Evolutionary conservation across 1,139 yeast genomes (phyloP).

Genomic region (Zygosaccharomyces sapae): DNA sequence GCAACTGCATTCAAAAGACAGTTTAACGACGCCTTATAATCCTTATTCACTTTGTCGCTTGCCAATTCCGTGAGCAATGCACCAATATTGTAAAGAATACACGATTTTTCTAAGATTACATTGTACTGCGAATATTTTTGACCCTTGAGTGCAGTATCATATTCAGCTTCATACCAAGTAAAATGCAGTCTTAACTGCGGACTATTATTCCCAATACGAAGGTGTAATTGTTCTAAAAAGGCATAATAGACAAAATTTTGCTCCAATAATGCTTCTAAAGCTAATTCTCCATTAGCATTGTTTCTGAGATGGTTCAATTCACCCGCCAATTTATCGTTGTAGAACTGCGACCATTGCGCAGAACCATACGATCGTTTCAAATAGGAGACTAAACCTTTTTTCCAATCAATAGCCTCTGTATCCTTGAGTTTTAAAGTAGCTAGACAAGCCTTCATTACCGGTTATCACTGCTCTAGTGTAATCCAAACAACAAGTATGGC

Average conservation of each 20-base stretch:
- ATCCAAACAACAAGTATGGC: neutral
- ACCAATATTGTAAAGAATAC: slow-evolving; percentile 72
- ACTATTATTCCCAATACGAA: slow-evolving; percentile 64
- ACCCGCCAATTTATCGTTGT: slow-evolving; percentile 27
- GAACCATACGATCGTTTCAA: slow-evolving; percentile 32
- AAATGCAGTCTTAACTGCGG: slow-evolving; percentile 59
- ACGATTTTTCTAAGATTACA: slow-evolving; percentile 86
- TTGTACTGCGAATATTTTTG: slow-evolving; percentile 58
- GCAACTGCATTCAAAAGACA: slow-evolving; percentile 78
- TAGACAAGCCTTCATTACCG: slow-evolving; percentile 29
- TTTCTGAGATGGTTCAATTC: slow-evolving; percentile 31
- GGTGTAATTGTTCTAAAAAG: slow-evolving; percentile 73
- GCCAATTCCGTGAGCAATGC: slow-evolving; percentile 50
- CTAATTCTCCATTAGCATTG: slow-evolving; percentile 46
- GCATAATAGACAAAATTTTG: slow-evolving; percentile 71
- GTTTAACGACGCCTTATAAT: slow-evolving; percentile 57
- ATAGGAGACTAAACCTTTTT: slow-evolving; percentile 30
- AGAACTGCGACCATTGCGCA: slow-evolving; percentile 33
- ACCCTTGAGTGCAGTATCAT: slow-evolving; percentile 37
- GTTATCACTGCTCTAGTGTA: neutral
- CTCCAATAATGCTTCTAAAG: slow-evolving; percentile 45
- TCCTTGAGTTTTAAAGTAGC: slow-evolving; percentile 29
- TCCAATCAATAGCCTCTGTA: slow-evolving; percentile 33
- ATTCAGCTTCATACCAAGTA: slow-evolving; percentile 73
- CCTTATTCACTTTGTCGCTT: slow-evolving; percentile 40